Percentiles rank a stretch among this genome's conserved stretches.
Conservation (phyloP, 306 rosid genomes). For the Cicer pinnatifidum region DNA sequence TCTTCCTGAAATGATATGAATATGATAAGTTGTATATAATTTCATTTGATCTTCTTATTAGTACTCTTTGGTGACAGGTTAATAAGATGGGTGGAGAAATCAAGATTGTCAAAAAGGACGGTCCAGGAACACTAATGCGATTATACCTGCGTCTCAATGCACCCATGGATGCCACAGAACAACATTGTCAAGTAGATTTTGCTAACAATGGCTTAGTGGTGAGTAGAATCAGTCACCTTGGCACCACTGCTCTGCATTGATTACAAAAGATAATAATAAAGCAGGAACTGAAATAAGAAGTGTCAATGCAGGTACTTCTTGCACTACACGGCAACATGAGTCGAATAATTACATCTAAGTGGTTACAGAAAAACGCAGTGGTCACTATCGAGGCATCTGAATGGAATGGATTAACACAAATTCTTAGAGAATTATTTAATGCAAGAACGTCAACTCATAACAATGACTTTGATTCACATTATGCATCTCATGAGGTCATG, state of each 20-base stretch:
- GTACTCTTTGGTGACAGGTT: slow-evolving; percentile 57
- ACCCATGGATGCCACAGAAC: slow-evolving; percentile 66
- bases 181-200: slow-evolving; percentile 69
- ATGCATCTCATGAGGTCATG: slow-evolving; percentile 52
- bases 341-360: slow-evolving; percentile 67
- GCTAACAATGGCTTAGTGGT: slow-evolving; percentile 72
- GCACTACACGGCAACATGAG: slow-evolving; percentile 76
- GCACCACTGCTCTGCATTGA: slow-evolving; percentile 19
- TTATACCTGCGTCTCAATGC: slow-evolving; percentile 69
- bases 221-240: slow-evolving; percentile 50
- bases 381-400: slow-evolving; percentile 77
- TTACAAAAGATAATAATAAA: slow-evolving; percentile 17
- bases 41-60: slow-evolving; percentile 25
- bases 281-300: slow-evolving; percentile 35
- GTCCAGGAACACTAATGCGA: slow-evolving; percentile 89
- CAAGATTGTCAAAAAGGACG: slow-evolving; percentile 84
- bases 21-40: slow-evolving; percentile 20
- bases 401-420: slow-evolving; percentile 92
- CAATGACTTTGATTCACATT: slow-evolving; percentile 62
- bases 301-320: slow-evolving; percentile 74
- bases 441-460: slow-evolving; percentile 50
- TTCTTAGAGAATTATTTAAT: slow-evolving; percentile 71
- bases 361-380: slow-evolving; percentile 77
- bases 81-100: slow-evolving; percentile 99
- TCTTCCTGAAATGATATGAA: slow-evolving; percentile 27